These are phyloP conservation scores for Apiotrichum porosum DNA, from an alignment of 1,284 basidiomycete species.

Conservation along the genomic window DNA sequence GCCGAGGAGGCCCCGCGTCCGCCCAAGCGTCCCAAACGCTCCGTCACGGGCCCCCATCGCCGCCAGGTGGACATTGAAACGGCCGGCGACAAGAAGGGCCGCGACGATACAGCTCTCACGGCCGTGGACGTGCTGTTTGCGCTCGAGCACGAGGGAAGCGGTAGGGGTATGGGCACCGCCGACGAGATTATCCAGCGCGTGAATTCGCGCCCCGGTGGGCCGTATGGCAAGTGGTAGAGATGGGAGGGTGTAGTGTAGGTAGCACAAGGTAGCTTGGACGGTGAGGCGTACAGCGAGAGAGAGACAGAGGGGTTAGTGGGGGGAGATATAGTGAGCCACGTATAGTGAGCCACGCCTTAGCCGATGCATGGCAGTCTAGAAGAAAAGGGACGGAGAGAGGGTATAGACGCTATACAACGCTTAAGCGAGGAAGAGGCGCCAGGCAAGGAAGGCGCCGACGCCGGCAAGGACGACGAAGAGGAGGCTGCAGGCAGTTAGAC, in stretches of 20 bases:
- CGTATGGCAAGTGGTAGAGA: constrained; percentile 21
- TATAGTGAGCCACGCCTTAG: background rate
- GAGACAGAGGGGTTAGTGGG: background rate
- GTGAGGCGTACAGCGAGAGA: too few species aligned
- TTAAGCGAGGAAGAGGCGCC: constrained; percentile 45
- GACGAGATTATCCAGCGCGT: constrained; percentile 30
- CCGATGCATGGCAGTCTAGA: constrained; percentile 5
- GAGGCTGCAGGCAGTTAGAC: constrained; percentile 5
- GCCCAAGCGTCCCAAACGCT: constrained; percentile 18
- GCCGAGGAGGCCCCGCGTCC: constrained; percentile 4
- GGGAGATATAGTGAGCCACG: background rate
- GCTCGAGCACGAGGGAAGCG: constrained; percentile 34
- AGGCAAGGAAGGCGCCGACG: constrained; percentile 43
- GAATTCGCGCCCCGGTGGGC: constrained; percentile 25
- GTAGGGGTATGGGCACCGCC: constrained; percentile 27
- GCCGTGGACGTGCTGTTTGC: constrained; percentile 39
- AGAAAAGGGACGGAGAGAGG: background rate
- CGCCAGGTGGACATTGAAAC: constrained; percentile 12
- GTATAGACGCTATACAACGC: background rate
- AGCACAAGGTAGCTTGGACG: too few species aligned
- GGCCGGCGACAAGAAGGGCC: constrained; percentile 14
- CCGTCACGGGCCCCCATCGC: constrained; percentile 10
- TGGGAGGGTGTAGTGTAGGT: too few species aligned
- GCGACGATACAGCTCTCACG: constrained; percentile 38
- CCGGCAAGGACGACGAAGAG: constrained; percentile 42